Conservation (phyloP, 306 rosid genomes). For the Pueraria montana region DNA sequence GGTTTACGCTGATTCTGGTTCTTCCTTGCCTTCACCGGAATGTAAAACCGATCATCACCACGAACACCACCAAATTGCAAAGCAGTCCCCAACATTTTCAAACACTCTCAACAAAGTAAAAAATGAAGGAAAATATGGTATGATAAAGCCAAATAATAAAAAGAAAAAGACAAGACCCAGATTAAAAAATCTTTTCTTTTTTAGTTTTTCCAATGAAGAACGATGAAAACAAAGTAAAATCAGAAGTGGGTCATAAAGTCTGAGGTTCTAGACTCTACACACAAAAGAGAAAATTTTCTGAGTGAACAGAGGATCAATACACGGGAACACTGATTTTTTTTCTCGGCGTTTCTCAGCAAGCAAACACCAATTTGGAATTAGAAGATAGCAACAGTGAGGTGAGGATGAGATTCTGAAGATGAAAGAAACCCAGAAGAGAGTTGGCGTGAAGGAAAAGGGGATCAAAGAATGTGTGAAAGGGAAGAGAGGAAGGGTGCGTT, state of each 20-base stretch:
- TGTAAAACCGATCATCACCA: slow-evolving; percentile 71
- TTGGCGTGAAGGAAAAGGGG: slow-evolving; percentile 31
- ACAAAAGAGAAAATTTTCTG: neutral
- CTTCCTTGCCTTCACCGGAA: slow-evolving; percentile 77
- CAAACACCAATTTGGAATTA: slow-evolving; percentile 45
- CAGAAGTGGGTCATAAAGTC: slow-evolving; percentile 25
- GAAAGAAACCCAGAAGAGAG: slow-evolving; percentile 33
- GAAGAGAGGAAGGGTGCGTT: slow-evolving; percentile 31
- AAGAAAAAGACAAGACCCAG: slow-evolving; percentile 18
- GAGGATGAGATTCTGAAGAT: slow-evolving; percentile 35
- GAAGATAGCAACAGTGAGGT: neutral
- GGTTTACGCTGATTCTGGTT: slow-evolving; percentile 67
- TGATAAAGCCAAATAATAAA: too few species aligned
- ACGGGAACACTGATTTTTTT: neutral
- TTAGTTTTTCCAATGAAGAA: slow-evolving; percentile 17
- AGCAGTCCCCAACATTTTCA: slow-evolving; percentile 74
- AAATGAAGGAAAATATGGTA: slow-evolving; percentile 33
- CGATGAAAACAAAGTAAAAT: slow-evolving; percentile 30
- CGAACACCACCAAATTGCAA: slow-evolving; percentile 65
- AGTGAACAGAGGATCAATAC: slow-evolving; percentile 26
- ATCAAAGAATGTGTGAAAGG: slow-evolving; percentile 46
- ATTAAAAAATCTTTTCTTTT: slow-evolving; percentile 20
- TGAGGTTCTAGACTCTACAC: slow-evolving; percentile 3
- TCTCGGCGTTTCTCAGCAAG: slow-evolving; percentile 35
- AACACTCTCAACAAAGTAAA: slow-evolving; percentile 38